A percentile compares a stretch with the other conserved stretches of the same genome.
These are phyloP conservation scores for Coemansia sp. DNA, from an alignment of 192 early-diverging fungal genomes.

Conservation along the genomic window DNA sequence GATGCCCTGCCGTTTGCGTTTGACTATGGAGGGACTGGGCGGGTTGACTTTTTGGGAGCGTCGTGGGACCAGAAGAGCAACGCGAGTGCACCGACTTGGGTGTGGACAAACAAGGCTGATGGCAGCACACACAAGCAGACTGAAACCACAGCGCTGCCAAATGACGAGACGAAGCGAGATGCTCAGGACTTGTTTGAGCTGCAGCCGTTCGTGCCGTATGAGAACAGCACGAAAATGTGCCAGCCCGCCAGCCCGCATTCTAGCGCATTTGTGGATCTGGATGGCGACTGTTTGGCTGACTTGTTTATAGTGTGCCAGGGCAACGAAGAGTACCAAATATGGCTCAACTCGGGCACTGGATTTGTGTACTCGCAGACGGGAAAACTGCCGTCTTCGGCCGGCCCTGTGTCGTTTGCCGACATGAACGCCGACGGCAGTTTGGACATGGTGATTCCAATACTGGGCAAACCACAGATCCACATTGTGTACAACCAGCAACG, in stretches of 20 bases:
- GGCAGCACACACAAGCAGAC: constrained; percentile 36
- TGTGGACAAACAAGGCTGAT: constrained; percentile 54
- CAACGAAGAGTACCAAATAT: constrained; percentile 68
- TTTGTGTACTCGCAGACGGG: constrained; percentile 64
- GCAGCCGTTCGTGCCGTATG: constrained; percentile 7
- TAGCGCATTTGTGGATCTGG: constrained; percentile 87
- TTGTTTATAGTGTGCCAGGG: constrained; percentile 74
- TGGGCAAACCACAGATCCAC: constrained; percentile 64
- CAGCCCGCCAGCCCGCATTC: constrained; percentile 77
- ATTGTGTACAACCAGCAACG: constrained; percentile 80
- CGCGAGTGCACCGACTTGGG: constrained; percentile 9
- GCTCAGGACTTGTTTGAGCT: constrained; percentile 10
- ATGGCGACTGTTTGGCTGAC: constrained; percentile 86
- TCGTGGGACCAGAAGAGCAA: constrained; percentile 18
- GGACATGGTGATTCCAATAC: constrained; percentile 77
- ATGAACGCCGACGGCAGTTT: constrained; percentile 91
- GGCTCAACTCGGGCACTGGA: constrained; percentile 65
- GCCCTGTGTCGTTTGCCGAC: constrained; percentile 86
- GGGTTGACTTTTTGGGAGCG: constrained; percentile 19
- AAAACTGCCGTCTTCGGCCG: constrained; percentile 64
- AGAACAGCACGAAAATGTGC: constrained; percentile 55
- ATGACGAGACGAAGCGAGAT: constrained; percentile 17
- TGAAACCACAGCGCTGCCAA: neutral
- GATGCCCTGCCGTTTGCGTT: constrained; percentile 37
- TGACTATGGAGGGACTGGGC: constrained; percentile 30